Evolutionary conservation across 2,329 filamentous ascomycete genomes (phyloP).

Genomic region (Chrysoporthe deuterocubensis): DNA sequence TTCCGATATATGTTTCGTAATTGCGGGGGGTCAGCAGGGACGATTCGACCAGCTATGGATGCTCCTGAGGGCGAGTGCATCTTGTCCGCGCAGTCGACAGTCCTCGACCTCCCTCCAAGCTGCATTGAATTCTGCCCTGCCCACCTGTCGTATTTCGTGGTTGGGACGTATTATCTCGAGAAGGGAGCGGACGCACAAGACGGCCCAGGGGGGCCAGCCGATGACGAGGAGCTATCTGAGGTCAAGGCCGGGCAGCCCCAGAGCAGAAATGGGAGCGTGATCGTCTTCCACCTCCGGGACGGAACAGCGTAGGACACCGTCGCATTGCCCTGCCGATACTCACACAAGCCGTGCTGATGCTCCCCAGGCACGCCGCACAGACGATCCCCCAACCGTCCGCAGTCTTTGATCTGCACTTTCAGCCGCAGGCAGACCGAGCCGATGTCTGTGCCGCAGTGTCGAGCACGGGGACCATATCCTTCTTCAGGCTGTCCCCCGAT

Average conservation of each 20-base stretch:
- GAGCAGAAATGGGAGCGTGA: conserved; percentile 72
- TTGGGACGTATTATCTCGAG: conserved; percentile 84
- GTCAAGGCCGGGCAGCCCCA: conserved; percentile 49
- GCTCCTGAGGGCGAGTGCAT: conserved; percentile 33
- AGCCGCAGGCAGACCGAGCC: conserved; percentile 50
- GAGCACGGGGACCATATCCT: conserved; percentile 71
- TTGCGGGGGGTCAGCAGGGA: not conserved
- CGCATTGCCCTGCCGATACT: conserved; percentile 14
- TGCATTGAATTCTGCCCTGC: conserved; percentile 75
- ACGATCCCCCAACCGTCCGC: conserved; percentile 69
- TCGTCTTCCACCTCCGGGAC: conserved; percentile 64
- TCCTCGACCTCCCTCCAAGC: conserved; percentile 71
- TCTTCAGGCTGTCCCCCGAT: conserved; percentile 59
- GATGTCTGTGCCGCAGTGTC: conserved; percentile 74
- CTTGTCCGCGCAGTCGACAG: conserved; percentile 52
- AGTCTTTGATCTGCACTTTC: conserved; percentile 85
- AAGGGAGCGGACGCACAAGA: conserved; percentile 38
- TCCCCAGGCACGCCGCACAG: conserved; percentile 58
- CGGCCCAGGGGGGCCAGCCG: not conserved
- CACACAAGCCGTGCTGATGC: conserved; percentile 27
- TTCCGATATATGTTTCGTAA: not conserved
- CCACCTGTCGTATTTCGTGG: conserved; percentile 68
- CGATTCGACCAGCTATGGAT: not conserved
- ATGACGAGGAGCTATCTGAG: conserved; percentile 32
- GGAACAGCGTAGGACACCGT: conserved; percentile 57